Evolutionary conservation across 1,284 basidiomycete genomes (phyloP).

Genomic region (Coniferiporia sulphurascens): DNA sequence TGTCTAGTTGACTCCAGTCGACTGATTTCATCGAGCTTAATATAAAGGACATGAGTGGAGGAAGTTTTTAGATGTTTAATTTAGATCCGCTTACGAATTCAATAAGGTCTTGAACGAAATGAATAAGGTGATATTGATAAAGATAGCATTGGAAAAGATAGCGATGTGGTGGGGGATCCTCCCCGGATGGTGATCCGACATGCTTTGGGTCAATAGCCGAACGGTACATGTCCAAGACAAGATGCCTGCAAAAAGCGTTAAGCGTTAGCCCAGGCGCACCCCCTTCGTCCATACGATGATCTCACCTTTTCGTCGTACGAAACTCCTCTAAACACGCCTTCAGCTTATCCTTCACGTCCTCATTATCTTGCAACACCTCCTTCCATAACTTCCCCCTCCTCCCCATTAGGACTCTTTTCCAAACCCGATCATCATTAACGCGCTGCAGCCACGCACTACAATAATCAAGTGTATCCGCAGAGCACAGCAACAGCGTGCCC

Average conservation of each 20-base stretch:
- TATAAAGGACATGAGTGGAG: neutral
- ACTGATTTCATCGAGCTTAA: conserved; percentile 50
- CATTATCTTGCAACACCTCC: conserved; percentile 15
- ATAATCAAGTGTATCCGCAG: conserved; percentile 41
- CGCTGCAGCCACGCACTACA: conserved; percentile 49
- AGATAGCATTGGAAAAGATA: conserved; percentile 66
- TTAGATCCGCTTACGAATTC: conserved; percentile 20
- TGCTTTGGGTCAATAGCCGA: conserved; percentile 50
- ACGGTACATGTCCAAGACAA: conserved; percentile 68
- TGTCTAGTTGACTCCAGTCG: conserved; percentile 50
- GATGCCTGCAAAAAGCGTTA: conserved; percentile 39
- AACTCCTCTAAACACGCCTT: conserved; percentile 4
- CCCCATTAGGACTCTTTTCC: conserved; percentile 14
- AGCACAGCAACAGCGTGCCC: conserved; percentile 48
- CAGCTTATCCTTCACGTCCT: neutral
- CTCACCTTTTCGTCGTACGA: conserved; percentile 16
- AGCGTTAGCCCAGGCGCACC: no score
- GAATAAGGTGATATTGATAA: conserved; percentile 53
- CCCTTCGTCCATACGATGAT: no score
- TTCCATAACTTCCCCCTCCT: conserved; percentile 30
- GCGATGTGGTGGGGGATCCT: conserved; percentile 50
- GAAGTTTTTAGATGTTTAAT: no score
- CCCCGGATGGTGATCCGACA: conserved; percentile 27
- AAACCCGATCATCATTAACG: conserved; percentile 36
- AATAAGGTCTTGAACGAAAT: conserved; percentile 32